Evolutionary conservation across 2,329 filamentous ascomycete genomes (phyloP), one percentile per base, ranked within the genome.

Genomic region (Ceratocystiopsis brevicomis): DNA sequence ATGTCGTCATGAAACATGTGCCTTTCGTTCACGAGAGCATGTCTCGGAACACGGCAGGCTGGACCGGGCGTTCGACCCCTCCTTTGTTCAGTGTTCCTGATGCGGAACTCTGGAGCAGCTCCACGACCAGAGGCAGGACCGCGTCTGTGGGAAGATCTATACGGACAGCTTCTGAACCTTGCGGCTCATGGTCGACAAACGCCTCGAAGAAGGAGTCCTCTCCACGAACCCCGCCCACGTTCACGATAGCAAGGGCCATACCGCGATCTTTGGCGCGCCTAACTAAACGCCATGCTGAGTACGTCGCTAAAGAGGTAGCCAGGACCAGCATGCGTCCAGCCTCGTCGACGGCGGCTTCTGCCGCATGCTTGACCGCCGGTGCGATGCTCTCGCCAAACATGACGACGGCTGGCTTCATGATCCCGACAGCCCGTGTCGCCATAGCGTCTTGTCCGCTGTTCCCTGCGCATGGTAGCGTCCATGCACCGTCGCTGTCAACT

Each of bases 311-410:
- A 48, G 84, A 94, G 34, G 84, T 95, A 4, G 87, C 90, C 15
- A 96, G 59, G 10, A 96, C 71, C 18, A 96, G 65, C 34, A 96
- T 60, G 46, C 75, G 73, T 6, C 76, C 76, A 1, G 85, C 81
- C 25, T 70, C 69, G 53, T 95, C 83, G 41, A 96, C 75, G 13
- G 81, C 81, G 25, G 74, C 63, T 55, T 96, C 87, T 1, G 87
- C 88, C 0, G 76, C 76, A 1, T 64, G 59, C 58, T 92, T 95
- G 34, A 87, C 77, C 1, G 61, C 54, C 1, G 62, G 59, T 0
- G 73, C 66, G 41, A 96, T 93, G 47, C 76, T 87, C 60, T 96
- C 90, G 15, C 90, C 90, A 57, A 96, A 96, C 85, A 96, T 95
- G 53, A 87, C 78, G 2, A 98, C 87, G 1, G 83, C 83, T 4